Base-by-base conservation (phyloP, 257 asterid species). In the Marsdenia floribunda region DNA sequence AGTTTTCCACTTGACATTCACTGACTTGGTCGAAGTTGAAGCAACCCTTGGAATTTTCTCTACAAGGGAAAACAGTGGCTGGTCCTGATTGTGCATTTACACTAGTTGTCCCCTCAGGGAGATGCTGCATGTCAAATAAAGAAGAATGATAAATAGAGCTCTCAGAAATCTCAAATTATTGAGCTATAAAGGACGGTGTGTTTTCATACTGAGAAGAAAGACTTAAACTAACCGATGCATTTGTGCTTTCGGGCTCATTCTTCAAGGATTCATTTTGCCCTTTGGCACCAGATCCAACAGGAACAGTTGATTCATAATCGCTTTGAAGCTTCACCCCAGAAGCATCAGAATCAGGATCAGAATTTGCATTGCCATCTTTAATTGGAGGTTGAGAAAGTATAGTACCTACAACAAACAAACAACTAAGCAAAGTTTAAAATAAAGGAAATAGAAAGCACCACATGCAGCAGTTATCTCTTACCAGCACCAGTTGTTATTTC, bases 401-500 rank as follows among this genome's bases (percentile, higher is more conserved):
- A 22, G 60, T 7, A 64, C 76, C 87, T 82, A 72, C 68, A 15
- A 58, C 47, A 76, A 58, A 49, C 55, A 73, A 76, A 50, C 54
- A 75, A 38, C 1, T 75, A 77, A 75, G 78, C 67, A 68, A 54
- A 4, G 63, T 47, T 57, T 1, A 71, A 18, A 59, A 26, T 14
- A 19, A 69, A 26, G 29, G 61, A 6, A 61, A 61, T 15, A 12
- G 15, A 40, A 71, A 46, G 61, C 14, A 29, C 10, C 75, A 19
- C 33, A 6, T 8, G 4, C 3, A 14, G 73, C 37, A 29, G 46
- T 26, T 50, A 74, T 42, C 40, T 70, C 12, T 67, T 74, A 79
- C 82, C 79, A 22, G 79, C 55, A 69, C 40, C 73, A 72, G 89
- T 76, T 50, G 80, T 81, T 50, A 57, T 79, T 69, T 53, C 75